A percentile compares a stretch with the other conserved stretches of the same genome.
These are phyloP conservation scores for Knufia petricola DNA, from an alignment of 2,329 filamentous ascomycete species.

Conservation along the genomic window DNA sequence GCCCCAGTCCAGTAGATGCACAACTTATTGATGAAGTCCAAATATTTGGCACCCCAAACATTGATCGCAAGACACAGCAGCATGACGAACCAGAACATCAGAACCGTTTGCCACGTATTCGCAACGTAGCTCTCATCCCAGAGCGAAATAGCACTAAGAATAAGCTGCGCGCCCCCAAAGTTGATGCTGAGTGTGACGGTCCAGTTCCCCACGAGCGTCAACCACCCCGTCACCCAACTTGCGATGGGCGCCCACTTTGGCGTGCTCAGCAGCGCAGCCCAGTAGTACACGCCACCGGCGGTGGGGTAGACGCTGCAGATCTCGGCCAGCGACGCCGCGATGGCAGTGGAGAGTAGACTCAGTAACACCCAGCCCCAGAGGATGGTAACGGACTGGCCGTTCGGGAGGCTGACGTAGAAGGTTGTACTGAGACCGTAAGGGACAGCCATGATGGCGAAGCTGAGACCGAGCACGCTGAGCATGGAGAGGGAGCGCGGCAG, in stretches of 20 bases:
- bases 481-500: slow-evolving; percentile 58
- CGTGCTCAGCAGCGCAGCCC: slow-evolving; percentile 58
- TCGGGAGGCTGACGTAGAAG: slow-evolving; percentile 56
- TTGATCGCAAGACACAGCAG: slow-evolving; percentile 55
- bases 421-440: slow-evolving; percentile 60
- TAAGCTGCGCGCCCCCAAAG: slow-evolving; percentile 61
- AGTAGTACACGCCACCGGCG: slow-evolving; percentile 61
- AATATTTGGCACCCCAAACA: slow-evolving; percentile 51
- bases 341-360: slow-evolving; percentile 52
- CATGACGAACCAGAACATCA: slow-evolving; percentile 65
- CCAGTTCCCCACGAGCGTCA: slow-evolving; percentile 66
- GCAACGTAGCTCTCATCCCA: slow-evolving; percentile 59
- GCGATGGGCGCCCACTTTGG: slow-evolving; percentile 57
- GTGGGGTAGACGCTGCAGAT: slow-evolving; percentile 62
- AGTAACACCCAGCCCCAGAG: slow-evolving; percentile 62
- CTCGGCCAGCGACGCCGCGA: slow-evolving; percentile 58
- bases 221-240: slow-evolving; percentile 61
- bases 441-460: slow-evolving; percentile 67
- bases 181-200: slow-evolving; percentile 59
- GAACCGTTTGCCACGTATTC: slow-evolving; percentile 59
- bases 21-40: slow-evolving; percentile 62
- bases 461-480: slow-evolving; percentile 58
- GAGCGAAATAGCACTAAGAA: slow-evolving; percentile 57
- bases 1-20: slow-evolving; percentile 64
- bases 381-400: slow-evolving; percentile 60